Evolutionary conservation across 1,284 basidiomycete genomes (phyloP), one percentile per base, ranked within the genome.

Genomic region (Vanrija humicola): DNA sequence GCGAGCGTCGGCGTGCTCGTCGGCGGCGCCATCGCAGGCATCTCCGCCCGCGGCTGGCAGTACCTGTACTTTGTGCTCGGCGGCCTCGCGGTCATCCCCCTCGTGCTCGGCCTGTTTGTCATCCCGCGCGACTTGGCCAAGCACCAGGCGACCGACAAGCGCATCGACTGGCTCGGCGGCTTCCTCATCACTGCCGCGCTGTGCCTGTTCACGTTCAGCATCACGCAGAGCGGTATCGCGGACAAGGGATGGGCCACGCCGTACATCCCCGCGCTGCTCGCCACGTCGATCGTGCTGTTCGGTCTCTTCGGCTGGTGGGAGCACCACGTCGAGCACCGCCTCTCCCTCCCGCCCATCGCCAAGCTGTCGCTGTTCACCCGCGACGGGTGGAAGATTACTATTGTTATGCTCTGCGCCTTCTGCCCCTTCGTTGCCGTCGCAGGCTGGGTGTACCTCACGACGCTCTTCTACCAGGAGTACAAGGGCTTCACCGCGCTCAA

Each of bases 61-160:
- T 70, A 68, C 48, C 59, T 69, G 25, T 73, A 69, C 54, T 69
- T 65, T 57, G 60, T 75, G 14, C 64, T 71, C 29, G 71, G 63
- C 5, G 70, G 69, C 0, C 48, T 73, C 1, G 54, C 61, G 7
- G 34, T 69, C 15, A 39, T 72, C 18, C 64, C 69, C 2, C 51
- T 70, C n/a, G 52, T 66, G 6, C 50, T 66, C 18, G 70, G 69
- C 3, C 21, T 59, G 10, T 47, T 67, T 44, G 64, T 67, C 43
- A 67, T 72, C 16, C 73, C 73, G 2, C 38, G 38, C 6, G 67
- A 69, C 16, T 54, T 63, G 10, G 46, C 40, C 16, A n/a, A 18
- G 10, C 34, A 48, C 16, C n/a, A 29, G 19, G 50, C 14, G 16
- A 39, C 21, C 26, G 52, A 60, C 49, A 59, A 55, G 34, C 61